These are phyloP conservation scores for Candida ortonii DNA, from an alignment of 805 yeast genomes.

Conservation along the genomic window DNA sequence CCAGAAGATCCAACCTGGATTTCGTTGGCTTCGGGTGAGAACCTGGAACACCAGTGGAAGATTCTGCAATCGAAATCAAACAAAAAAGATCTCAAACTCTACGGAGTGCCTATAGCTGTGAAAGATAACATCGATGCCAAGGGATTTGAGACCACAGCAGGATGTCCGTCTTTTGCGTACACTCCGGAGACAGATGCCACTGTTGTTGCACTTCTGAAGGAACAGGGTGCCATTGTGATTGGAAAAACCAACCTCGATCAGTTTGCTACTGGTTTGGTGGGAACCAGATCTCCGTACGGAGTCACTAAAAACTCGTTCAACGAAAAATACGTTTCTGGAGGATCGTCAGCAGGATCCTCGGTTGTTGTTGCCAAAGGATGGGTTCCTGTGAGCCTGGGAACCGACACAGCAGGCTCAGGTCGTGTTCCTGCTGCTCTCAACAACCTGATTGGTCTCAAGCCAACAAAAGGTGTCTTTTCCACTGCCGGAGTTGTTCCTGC, in stretches of 20 bases:
- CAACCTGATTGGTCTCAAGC: conserved; percentile 89
- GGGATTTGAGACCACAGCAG: conserved; percentile 86
- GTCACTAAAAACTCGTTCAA: conserved; percentile 78
- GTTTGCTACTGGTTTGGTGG: conserved; percentile 96
- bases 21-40: conserved; percentile 62
- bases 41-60: conserved; percentile 73
- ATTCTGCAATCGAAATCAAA: conserved; percentile 61
- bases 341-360: conserved; percentile 96
- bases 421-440: conserved; percentile 96
- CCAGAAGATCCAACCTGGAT: conserved; percentile 90
- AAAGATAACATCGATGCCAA: conserved; percentile 92
- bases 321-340: conserved; percentile 82
- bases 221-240: conserved; percentile 88
- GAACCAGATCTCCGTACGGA: conserved; percentile 94
- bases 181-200: conserved; percentile 70
- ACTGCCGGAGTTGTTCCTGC: conserved; percentile 96
- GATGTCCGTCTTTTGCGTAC: conserved; percentile 83
- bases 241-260: conserved; percentile 97
- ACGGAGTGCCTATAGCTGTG: conserved; percentile 93
- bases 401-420: conserved; percentile 98
- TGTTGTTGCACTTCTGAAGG: conserved; percentile 67
- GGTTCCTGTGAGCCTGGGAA: conserved; percentile 87
- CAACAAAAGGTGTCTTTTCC: conserved; percentile 85
- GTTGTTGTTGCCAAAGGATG: conserved; percentile 84
- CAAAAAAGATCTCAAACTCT: conserved; percentile 60